Conservation (phyloP, 2,329 filamentous ascomycete genomes). For the Ascochyta fabae region DNA sequence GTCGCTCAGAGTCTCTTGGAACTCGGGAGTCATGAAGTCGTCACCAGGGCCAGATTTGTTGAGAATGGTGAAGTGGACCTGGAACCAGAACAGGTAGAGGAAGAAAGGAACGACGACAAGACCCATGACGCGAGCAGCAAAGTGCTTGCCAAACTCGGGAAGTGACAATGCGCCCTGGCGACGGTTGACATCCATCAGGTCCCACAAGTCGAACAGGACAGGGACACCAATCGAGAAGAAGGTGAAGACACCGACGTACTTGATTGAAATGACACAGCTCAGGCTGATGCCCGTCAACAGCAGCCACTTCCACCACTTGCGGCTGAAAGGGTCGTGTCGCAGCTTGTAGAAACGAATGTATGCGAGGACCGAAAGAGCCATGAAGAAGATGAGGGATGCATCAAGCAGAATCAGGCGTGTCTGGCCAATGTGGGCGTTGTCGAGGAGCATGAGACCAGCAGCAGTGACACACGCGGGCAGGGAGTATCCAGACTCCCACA, state of each 20-base stretch:
- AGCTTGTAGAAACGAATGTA: conserved; percentile 99
- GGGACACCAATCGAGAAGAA: conserved; percentile 97
- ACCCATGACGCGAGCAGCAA: conserved; percentile 82
- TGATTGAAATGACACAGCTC: conserved; percentile 97
- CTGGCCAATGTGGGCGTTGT: conserved; percentile 97
- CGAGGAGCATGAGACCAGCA: conserved; percentile 84
- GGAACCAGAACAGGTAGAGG: conserved; percentile 99
- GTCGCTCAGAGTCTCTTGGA: conserved; percentile 95
- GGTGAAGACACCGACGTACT: conserved; percentile 96
- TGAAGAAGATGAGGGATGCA: conserved; percentile 90
- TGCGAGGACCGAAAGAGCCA: conserved; percentile 91
- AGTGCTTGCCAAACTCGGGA: conserved; percentile 84
- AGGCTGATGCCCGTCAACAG: conserved; percentile 91
- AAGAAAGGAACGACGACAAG: conserved; percentile 92
- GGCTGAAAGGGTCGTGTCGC: conserved; percentile 83
- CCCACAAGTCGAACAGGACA: conserved; percentile 94
- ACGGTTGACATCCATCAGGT: conserved; percentile 87
- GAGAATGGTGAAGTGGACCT: conserved; percentile 95
- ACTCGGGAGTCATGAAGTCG: conserved; percentile 98
- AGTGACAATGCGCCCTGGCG: conserved; percentile 80
- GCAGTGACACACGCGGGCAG: conserved; percentile 90
- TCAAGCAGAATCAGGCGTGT: conserved; percentile 94
- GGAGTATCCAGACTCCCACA: conserved; percentile 99
- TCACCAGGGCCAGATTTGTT: conserved; percentile 90
- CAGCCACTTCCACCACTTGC: conserved; percentile 99